These are phyloP conservation scores for Backusella mclennaniae DNA, from an alignment of 192 early-diverging fungal species.

Conservation along the genomic window DNA sequence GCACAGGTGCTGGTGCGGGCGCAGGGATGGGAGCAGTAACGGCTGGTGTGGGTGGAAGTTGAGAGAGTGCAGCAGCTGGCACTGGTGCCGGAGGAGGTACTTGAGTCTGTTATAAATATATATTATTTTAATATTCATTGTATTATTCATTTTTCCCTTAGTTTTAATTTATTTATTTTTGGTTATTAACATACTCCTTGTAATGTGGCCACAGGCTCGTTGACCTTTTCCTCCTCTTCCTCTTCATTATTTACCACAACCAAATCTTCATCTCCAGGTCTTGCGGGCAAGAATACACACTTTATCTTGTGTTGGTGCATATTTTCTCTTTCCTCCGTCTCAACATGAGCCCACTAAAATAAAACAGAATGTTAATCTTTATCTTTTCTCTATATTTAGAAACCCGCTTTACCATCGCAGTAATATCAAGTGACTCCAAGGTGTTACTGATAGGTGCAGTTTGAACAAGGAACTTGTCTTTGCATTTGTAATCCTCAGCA, in stretches of 20 bases:
- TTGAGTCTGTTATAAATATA: neutral
- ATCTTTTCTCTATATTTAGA: neutral
- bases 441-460: slow-evolving; percentile 74
- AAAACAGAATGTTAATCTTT: neutral
- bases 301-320: slow-evolving; percentile 72
- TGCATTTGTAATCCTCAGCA: slow-evolving; percentile 77
- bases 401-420: slow-evolving; percentile 53
- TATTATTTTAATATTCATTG: neutral
- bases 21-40: neutral
- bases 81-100: neutral
- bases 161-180: neutral
- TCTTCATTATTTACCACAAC: neutral
- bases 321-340: slow-evolving; percentile 55
- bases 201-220: neutral
- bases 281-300: slow-evolving; percentile 47
- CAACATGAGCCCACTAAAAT: slow-evolving; percentile 61
- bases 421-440: slow-evolving; percentile 56
- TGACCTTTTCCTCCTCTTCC: neutral
- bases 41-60: neutral
- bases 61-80: neutral
- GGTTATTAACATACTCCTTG: slow-evolving; percentile 11
- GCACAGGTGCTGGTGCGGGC: neutral
- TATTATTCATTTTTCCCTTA: neutral
- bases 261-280: neutral
- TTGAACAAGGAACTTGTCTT: slow-evolving; percentile 97